Base-by-base conservation (phyloP, 768 basidiomycete species). In the Hortiboletus flavorubellus region DNA sequence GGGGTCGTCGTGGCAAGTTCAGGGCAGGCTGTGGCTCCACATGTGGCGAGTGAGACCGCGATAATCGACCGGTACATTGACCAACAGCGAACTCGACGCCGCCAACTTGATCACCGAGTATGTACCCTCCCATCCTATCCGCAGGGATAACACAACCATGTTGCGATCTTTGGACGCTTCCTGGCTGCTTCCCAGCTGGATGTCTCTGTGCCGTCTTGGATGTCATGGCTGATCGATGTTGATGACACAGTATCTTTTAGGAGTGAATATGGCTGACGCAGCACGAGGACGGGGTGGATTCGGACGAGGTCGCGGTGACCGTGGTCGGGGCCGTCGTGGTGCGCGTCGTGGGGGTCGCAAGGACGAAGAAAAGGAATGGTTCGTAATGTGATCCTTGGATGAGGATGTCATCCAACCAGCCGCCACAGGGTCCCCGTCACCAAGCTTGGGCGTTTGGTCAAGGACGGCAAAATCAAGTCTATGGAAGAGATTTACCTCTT, bases 401-500 rank as follows among this genome's bases (percentile, higher is more conserved):
- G 18, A 16, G 18, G 23, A 56, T 39, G 35, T 49, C 42, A 48
- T 54, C 60, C 49, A 55, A 57, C n/a, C 16, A 38, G 37, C 44
- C 46, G 46, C 58, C 23, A 4, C 65, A 94, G 93, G 94, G 86
- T 87, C 59, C 96, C 97, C 66, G 95, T 98, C 76, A 98, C 97
- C 74, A 99, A 98, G 75, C 90, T 99, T 64, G 97, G 97, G 58
- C 95, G 97, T 76, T 85, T 99, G 69, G 95, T 98, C 43, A 98
- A 97, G 78, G 97, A 98, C 67, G 96, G 96, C 65, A 98, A 98
- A 80, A 98, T 99, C 80, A 98, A 96, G 78, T 97, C 94, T 46
- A 95, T 99, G 85, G 97, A 99, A 74, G 97, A 99, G 73, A 98
- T 98, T 76, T 99, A 98, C 79, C 94, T 99, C 71, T 99, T 98